Percentiles rank a stretch among this genome's conserved stretches.
phyloP scores from a whole-genome alignment of 371 early-diverging fungal species.

The Mucor saturninus region DNA sequence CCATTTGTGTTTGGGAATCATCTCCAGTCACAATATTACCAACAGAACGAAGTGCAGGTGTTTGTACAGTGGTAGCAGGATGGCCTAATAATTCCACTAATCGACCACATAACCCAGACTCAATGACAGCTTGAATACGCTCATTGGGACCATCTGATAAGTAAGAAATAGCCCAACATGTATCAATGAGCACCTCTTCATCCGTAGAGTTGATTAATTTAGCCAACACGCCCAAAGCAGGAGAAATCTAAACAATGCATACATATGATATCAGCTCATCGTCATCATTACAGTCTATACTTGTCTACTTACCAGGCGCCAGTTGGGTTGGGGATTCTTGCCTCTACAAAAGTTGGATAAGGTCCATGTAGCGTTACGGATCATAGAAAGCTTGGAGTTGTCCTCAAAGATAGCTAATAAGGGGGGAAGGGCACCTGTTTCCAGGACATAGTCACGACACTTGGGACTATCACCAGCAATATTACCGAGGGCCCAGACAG shows the following conservation, averaged over 20 bases:
- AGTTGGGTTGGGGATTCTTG: slow-evolving; percentile 95
- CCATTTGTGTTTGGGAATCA: slow-evolving; percentile 95
- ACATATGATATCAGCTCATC: not conserved
- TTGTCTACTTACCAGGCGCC: slow-evolving; percentile 67
- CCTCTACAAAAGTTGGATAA: slow-evolving; percentile 99
- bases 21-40: slow-evolving; percentile 99
- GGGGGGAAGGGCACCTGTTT: slow-evolving; percentile 84
- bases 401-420: slow-evolving; percentile 83
- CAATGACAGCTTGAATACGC: slow-evolving; percentile 95
- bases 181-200: slow-evolving; percentile 95
- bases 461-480: slow-evolving; percentile 99
- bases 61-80: slow-evolving; percentile 87
- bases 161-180: slow-evolving; percentile 99
- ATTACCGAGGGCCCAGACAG: slow-evolving; percentile 99
- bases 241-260: slow-evolving; percentile 64
- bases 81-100: slow-evolving; percentile 92
- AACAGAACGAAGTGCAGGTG: slow-evolving; percentile 97
- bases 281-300: not conserved
- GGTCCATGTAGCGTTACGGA: slow-evolving; percentile 99
- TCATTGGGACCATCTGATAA: slow-evolving; percentile 96
- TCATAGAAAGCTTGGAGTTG: slow-evolving; percentile 89
- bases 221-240: slow-evolving; percentile 86
- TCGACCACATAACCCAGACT: slow-evolving; percentile 89
- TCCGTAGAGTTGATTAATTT: slow-evolving; percentile 89
- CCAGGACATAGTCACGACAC: slow-evolving; percentile 94